These are phyloP conservation scores for Wickerhamiella shivajii DNA, from an alignment of 805 yeast species.

Conservation along the genomic window DNA sequence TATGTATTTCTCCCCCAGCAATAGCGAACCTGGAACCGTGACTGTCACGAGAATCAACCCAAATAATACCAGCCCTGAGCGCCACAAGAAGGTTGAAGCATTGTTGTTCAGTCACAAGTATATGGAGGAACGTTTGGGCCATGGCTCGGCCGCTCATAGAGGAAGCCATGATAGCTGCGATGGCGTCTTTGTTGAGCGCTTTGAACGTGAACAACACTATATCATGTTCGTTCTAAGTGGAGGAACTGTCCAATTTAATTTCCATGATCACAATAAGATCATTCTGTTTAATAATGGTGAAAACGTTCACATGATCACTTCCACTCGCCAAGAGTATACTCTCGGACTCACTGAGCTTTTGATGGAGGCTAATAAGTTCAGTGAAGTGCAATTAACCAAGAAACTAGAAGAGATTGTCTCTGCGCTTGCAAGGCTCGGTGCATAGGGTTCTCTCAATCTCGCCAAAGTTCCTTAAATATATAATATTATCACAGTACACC, in stretches of 20 bases:
- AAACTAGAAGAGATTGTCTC: constrained; percentile 8
- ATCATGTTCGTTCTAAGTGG: constrained; percentile 89
- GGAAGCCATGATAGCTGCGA: constrained; percentile 16
- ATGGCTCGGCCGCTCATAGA: constrained; percentile 52
- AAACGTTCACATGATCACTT: constrained; percentile 58
- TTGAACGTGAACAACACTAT: constrained; percentile 61
- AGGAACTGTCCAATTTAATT: constrained; percentile 87
- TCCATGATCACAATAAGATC: constrained; percentile 85
- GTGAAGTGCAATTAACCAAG: constrained; percentile 1
- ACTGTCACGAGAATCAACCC: constrained; percentile 18
- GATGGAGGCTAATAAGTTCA: constrained; percentile 1
- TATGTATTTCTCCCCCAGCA: constrained; percentile 49
- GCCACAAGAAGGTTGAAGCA: constrained; percentile 51
- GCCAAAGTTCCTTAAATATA: too few relatives aligned
- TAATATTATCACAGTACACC: too few relatives aligned
- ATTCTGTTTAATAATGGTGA: constrained; percentile 65
- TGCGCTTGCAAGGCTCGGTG: too few relatives aligned
- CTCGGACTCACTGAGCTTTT: constrained; percentile 14
- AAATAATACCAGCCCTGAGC: constrained; percentile 31
- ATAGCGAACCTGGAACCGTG: constrained; percentile 2
- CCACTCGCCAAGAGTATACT: constrained; percentile 15
- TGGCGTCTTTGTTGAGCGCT: constrained; percentile 57
- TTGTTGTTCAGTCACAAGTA: constrained; percentile 80
- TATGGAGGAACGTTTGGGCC: constrained; percentile 81
- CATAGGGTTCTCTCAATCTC: too few relatives aligned